Base-by-base conservation (phyloP, 441 rosid genomes). In the Euphorbia celastroides region DNA sequence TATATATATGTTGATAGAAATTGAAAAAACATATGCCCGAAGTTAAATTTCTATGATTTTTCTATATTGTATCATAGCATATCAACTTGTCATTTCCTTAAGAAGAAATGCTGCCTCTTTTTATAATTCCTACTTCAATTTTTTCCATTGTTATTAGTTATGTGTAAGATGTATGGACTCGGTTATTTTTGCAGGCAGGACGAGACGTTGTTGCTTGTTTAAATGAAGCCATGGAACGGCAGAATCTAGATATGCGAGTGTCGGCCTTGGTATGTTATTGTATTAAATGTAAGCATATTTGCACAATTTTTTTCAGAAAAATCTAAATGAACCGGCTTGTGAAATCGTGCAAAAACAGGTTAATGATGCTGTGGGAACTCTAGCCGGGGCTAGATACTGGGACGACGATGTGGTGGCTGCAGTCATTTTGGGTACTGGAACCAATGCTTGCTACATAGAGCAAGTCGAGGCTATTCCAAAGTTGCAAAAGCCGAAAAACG, bases 401-500 rank as follows among this genome's bases (percentile, higher is more conserved):
- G 97, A 93, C 56, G 80, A 88, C 64, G 96, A 93, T 86, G 94
- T 90, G 26, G 74, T 87, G 90, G 88, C 79, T 60, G 93, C 96
- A 62, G 98, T 92, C 58, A 92, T 92, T 79, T 81, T 92, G 80
- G 98, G 96, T 62, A 92, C 96, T 0, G 96, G 96, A 60, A 92
- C 98, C 16, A 88, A 92, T 67, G 98, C 96, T 77, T 89, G 96
- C 81, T 92, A 92, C 73, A 88, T 92, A 50, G 96, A 92, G 61
- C 75, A 81, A 63, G 77, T 76, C 41, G 75, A 82, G 72, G 79
- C 81, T 46, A 93, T 88, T 79, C 96, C 86, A 38, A 93, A 88
- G 79, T 70, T 88, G 34, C 77, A 64, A 13, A n/a, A 80, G 78
- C 27, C 62, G 71, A 0, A 66, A 73, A 66, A 73, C 5, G 12